Percentiles rank a stretch among this genome's conserved stretches.
Conservation (phyloP, 1,139 yeast species). For the Taphrina deformans region DNA sequence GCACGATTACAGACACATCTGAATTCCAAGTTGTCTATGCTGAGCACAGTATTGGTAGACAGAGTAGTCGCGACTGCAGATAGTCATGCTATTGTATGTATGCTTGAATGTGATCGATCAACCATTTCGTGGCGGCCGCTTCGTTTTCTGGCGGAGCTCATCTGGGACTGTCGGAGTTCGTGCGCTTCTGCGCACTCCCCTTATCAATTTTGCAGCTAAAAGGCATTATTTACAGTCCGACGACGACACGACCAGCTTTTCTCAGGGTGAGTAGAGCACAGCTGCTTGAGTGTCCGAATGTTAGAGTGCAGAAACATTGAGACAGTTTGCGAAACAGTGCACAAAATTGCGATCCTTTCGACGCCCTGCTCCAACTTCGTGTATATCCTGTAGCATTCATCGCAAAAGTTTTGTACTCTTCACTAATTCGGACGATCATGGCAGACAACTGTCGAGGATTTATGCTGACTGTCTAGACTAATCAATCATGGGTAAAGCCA, state of each 20-base stretch:
- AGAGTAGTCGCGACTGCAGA: too few species aligned
- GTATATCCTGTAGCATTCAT: not conserved
- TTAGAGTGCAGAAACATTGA: not conserved
- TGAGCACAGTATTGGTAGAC: too few species aligned
- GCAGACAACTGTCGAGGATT: not conserved
- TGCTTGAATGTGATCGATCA: not conserved
- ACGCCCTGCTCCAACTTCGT: not conserved
- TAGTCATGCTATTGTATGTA: too few species aligned
- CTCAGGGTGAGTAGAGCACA: not conserved
- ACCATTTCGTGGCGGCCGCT: not conserved
- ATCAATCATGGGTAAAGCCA: conserved; percentile 42
- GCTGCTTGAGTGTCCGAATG: not conserved
- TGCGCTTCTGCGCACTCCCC: not conserved
- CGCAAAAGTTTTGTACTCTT: not conserved
- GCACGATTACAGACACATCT: too few species aligned
- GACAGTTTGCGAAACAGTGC: not conserved
- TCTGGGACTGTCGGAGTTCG: conserved; percentile 5
- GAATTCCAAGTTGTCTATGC: too few species aligned
- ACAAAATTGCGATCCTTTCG: not conserved
- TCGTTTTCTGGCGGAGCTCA: not conserved
- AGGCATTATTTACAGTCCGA: not conserved
- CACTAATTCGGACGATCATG: not conserved
- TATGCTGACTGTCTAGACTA: not conserved
- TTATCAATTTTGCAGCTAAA: conserved; percentile 1
- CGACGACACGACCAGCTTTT: conserved; percentile 19